A percentile compares a stretch with the other conserved stretches of the same genome.
These are phyloP conservation scores for Cladosporium sp. DNA, from an alignment of 2,329 filamentous ascomycete genomes.

Conservation along the genomic window DNA sequence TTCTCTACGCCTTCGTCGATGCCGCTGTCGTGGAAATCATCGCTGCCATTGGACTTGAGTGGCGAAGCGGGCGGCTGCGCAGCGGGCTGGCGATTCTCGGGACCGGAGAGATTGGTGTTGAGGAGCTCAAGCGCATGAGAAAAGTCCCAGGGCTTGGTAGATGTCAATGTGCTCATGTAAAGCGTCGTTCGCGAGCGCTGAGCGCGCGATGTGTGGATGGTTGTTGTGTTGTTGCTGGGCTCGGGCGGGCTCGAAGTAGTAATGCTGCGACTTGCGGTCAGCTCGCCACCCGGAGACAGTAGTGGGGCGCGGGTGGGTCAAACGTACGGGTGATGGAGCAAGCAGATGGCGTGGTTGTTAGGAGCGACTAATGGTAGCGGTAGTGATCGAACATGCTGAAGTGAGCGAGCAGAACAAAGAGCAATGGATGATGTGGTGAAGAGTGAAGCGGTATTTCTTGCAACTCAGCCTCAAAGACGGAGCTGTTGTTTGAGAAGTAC, in stretches of 20 bases:
- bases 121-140: conserved; percentile 47
- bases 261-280: conserved; percentile 17
- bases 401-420: neutral
- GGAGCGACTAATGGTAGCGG: neutral
- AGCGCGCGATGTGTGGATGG: conserved; percentile 11
- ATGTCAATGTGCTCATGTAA: conserved; percentile 35
- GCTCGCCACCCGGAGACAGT: conserved; percentile 18
- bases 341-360: neutral
- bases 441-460: neutral
- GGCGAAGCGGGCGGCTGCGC: conserved; percentile 13
- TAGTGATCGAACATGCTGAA: neutral
- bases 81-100: conserved; percentile 11
- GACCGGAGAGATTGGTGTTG: conserved; percentile 30
- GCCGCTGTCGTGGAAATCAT: conserved; percentile 13
- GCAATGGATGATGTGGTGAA: neutral
- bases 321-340: conserved; percentile 7
- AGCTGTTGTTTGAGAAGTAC: neutral
- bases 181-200: conserved; percentile 21
- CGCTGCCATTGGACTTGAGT: conserved; percentile 15
- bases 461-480: neutral
- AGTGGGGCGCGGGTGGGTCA: conserved; percentile 14
- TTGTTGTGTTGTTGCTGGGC: neutral
- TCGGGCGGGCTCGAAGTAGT: conserved; percentile 1
- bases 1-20: conserved; percentile 20
- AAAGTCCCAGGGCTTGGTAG: conserved; percentile 48